Percentiles rank a stretch among this genome's conserved stretches.
Conservation (phyloP, 75 land plant species). For the Picea sitchensis region DNA sequence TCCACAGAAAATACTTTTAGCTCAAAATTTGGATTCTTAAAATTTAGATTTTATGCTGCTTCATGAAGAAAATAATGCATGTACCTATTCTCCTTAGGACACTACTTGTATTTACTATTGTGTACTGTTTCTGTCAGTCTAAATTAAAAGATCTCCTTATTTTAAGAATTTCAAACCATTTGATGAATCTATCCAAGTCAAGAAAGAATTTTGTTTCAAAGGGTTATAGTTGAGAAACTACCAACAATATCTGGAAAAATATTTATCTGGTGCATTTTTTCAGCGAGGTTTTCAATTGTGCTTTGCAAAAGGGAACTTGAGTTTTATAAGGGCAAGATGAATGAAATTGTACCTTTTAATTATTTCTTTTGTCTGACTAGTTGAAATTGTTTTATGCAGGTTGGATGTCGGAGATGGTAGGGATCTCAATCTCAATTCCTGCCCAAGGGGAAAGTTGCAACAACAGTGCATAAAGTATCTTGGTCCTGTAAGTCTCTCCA, state of each 20-base stretch:
- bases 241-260: too few species aligned
- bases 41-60: neutral
- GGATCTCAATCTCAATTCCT: conserved; percentile 40
- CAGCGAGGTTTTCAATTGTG: too few species aligned
- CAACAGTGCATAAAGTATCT: conserved; percentile 51
- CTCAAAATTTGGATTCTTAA: too few species aligned
- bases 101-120: neutral
- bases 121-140: too few species aligned
- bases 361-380: neutral
- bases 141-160: too few species aligned
- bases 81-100: neutral
- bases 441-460: conserved; percentile 41
- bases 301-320: neutral
- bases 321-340: neutral
- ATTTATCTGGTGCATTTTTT: too few species aligned
- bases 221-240: too few species aligned
- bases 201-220: too few species aligned
- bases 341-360: neutral
- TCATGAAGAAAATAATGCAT: neutral
- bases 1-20: too few species aligned
- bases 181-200: too few species aligned
- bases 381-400: conserved; percentile 26
- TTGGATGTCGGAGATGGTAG: conserved; percentile 68
- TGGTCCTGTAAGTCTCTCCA: conserved; percentile 45
- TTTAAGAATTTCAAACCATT: too few species aligned